Base-by-base conservation (phyloP, 2,329 filamentous ascomycete genomes). In the Venturiaceae sp. region DNA sequence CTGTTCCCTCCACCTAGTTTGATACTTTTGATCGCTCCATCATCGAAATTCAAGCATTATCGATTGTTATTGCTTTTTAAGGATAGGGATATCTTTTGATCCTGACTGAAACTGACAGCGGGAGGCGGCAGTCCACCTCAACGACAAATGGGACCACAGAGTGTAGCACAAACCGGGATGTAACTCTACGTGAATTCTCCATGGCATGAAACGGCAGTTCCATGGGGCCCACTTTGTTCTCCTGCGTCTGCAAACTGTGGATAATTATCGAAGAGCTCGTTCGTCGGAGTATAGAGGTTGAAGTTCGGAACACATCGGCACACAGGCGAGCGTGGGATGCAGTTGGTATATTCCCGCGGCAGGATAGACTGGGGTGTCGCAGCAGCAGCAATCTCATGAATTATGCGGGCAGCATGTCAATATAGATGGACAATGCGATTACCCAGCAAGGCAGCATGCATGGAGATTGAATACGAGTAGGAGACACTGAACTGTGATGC, bases 81-180 rank as follows among this genome's bases (percentile, higher is more conserved):
- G 7, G 14, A 28, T 53, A 8, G n/a, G 19, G 30, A 26, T 16
- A 28, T 13, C 8, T 8, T 28, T 47, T 16, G 41, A 28, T 47
- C 41, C 41, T 23, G 52, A 19, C 32, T 53, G 30, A 53, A 37
- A 53, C 52, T 53, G 52, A 53, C 52, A 36, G 52, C 52, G 52
- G 52, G 30, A 53, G 52, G 52, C 52, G 52, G 32, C 52, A 34
- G 23, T 30, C 44, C 28, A n/a, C 44, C 44, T 53, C 9, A 8
- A 6, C 32, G 14, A 53, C 50, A 28, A 34, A 11, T 53, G 50
- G 3, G 9, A 53, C 16, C 13, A 9, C 26, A 53, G 8, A n/a
- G 28, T 5, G 6, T n/a, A 4, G 50, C 30, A 53, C 33, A 28
- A 16, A 28, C 50, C 28, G 21, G 50, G 28, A 19, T 34, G 19